These are phyloP conservation scores for Beauveria sp. DNA, from an alignment of 2,329 filamentous ascomycete species.

Conservation along the genomic window DNA sequence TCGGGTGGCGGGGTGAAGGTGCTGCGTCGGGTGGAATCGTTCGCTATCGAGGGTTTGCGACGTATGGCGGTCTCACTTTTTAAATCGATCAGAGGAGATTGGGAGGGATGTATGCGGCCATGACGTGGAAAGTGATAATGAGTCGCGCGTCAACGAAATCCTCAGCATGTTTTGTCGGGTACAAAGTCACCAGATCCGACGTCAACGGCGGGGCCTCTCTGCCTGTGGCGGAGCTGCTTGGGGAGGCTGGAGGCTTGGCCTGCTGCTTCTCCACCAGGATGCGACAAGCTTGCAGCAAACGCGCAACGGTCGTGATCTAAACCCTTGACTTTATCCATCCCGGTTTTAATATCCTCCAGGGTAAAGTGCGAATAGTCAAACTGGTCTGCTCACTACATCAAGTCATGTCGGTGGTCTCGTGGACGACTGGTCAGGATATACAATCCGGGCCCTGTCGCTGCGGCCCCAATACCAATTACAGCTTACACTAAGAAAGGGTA, in stretches of 20 bases:
- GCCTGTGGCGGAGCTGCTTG: neutral
- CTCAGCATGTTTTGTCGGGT: constrained; percentile 2
- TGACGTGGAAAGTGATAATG: neutral
- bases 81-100: constrained; percentile 1
- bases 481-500: no score
- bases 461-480: no score
- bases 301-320: neutral
- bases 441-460: no score
- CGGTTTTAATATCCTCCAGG: no score
- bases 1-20: neutral
- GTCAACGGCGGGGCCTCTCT: constrained; percentile 5
- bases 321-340: neutral
- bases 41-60: neutral
- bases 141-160: neutral
- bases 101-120: neutral
- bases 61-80: neutral
- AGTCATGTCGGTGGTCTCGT: no score
- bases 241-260: neutral
- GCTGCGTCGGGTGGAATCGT: neutral
- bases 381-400: neutral
- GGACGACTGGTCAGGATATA: no score
- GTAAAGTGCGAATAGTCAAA: neutral
- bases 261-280: neutral
- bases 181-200: constrained; percentile 9
- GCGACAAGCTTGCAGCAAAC: neutral